These are phyloP conservation scores for Auricularia sp. DNA, from an alignment of 768 basidiomycete genomes.

Conservation along the genomic window DNA sequence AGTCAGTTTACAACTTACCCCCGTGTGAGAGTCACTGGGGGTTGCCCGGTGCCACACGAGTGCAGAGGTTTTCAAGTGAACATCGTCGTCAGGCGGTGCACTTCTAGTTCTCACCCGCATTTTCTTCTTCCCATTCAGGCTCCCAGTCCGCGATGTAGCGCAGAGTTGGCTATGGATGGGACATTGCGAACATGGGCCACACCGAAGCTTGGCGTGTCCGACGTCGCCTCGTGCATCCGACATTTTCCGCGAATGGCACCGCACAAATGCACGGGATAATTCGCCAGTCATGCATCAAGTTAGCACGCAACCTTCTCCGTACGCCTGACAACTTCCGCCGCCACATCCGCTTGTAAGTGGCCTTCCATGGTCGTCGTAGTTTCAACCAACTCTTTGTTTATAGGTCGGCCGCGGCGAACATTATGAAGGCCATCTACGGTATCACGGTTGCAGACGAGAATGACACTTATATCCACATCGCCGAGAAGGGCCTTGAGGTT, in stretches of 20 bases:
- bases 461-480: slow-evolving; percentile 27
- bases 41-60: no score
- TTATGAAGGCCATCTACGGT: slow-evolving; percentile 32
- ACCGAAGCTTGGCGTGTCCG: no score
- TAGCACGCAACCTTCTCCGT: neutral
- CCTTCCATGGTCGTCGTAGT: neutral
- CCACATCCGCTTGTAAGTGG: neutral
- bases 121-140: no score
- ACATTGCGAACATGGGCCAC: no score
- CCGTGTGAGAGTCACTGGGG: no score
- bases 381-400: neutral
- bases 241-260: neutral
- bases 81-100: no score
- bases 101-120: no score
- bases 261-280: neutral
- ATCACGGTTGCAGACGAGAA: slow-evolving; percentile 24
- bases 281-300: neutral
- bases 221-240: neutral
- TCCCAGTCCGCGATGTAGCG: no score
- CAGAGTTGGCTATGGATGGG: no score
- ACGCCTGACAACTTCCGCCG: neutral
- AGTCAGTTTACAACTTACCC: no score
- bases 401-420: slow-evolving; percentile 24
- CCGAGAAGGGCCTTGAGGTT: slow-evolving; percentile 14
- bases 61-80: no score